phyloP scores from a whole-genome alignment of 176 grass and related monocot genomes.

The Eleusine coracana region DNA sequence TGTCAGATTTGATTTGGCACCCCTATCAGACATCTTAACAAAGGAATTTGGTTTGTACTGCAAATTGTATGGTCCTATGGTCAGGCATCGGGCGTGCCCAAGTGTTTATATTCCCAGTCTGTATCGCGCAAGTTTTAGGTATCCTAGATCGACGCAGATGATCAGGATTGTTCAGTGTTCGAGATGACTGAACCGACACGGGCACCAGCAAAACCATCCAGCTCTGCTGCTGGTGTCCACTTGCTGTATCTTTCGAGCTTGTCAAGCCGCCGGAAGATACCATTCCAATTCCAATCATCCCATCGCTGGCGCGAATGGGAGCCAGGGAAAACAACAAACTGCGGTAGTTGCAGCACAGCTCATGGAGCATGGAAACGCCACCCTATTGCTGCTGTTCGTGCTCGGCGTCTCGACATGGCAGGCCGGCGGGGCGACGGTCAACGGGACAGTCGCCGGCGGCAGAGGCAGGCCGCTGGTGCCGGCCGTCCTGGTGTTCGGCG shows the following conservation, averaged over 20 bases:
- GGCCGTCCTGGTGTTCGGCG: slow-evolving; percentile 59
- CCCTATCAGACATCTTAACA: no score
- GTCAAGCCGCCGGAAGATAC: neutral
- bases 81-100: neutral
- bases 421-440: neutral
- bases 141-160: neutral
- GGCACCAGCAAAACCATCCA: neutral
- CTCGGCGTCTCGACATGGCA: slow-evolving; percentile 18
- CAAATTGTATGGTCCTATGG: neutral
- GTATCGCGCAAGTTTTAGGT: neutral
- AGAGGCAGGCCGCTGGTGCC: slow-evolving; percentile 39
- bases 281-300: neutral
- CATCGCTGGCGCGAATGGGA: neutral
- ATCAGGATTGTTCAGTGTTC: neutral
- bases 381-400: neutral
- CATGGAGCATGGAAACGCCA: slow-evolving; percentile 10
- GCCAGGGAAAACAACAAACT: neutral
- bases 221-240: slow-evolving; percentile 4
- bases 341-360: slow-evolving; percentile 12
- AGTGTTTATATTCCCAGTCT: neutral
- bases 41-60: neutral
- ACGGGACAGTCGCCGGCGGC: neutral
- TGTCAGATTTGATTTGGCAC: neutral
- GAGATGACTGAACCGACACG: neutral
- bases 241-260: slow-evolving; percentile 1